Percentiles rank a stretch among this genome's conserved stretches.
Evolutionary conservation across 306 rosid species (phyloP).

Genomic region (Dryas octopetala): DNA sequence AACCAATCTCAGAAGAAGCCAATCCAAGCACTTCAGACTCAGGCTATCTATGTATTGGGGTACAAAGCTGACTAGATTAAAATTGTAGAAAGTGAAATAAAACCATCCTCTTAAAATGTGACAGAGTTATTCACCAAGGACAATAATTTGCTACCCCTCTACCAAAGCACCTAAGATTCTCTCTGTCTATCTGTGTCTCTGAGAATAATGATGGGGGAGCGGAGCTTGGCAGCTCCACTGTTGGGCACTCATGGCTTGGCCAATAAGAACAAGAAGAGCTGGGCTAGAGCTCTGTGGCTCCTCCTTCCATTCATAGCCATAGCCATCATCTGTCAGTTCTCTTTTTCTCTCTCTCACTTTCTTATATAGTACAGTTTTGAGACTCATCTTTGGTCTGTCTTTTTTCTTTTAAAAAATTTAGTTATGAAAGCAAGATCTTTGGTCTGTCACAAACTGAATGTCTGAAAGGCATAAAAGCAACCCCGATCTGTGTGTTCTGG

Average conservation of each 20-base stretch:
- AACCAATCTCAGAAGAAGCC: too few relatives aligned
- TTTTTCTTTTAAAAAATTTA: too few relatives aligned
- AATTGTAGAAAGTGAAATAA: not conserved
- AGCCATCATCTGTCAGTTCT: constrained; percentile 32
- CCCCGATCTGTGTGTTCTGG: not conserved
- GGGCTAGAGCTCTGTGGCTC: constrained; percentile 23
- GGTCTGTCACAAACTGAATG: too few relatives aligned
- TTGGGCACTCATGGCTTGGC: constrained; percentile 18
- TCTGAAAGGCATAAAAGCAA: too few relatives aligned
- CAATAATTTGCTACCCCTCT: not conserved
- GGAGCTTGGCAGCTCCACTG: constrained; percentile 42
- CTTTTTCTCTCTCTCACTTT: not conserved
- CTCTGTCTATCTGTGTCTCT: not conserved
- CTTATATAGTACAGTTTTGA: not conserved
- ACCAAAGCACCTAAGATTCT: not conserved
- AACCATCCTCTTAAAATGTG: not conserved
- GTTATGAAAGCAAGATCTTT: too few relatives aligned
- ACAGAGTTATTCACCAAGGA: too few relatives aligned
- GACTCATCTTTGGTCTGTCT: too few relatives aligned
- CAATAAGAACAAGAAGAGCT: constrained; percentile 1
- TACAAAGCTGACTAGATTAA: not conserved
- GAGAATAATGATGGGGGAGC: constrained; percentile 12
- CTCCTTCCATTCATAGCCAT: constrained; percentile 30
- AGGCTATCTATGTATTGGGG: not conserved
- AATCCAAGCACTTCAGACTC: too few relatives aligned